Evolutionary conservation across 2,329 filamentous ascomycete species (phyloP).

Genomic region (Hymenoscyphus fraxineus): DNA sequence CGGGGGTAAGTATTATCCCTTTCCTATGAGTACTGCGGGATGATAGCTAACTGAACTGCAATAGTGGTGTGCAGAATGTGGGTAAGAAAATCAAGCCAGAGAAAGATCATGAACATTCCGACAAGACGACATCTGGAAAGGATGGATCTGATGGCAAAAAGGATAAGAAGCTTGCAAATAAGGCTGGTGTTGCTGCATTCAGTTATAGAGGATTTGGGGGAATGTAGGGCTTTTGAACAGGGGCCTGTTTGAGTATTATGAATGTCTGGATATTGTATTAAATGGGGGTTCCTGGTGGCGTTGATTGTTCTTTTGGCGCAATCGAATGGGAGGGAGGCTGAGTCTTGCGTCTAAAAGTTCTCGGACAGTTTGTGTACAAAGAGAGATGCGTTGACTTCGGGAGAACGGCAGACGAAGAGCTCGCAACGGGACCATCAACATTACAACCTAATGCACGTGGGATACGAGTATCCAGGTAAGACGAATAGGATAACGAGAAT

Average conservation of each 20-base stretch:
- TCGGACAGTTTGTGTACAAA: too few species aligned
- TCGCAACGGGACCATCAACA: too few species aligned
- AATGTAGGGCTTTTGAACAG: neutral
- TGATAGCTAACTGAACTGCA: conserved; percentile 10
- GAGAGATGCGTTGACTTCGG: too few species aligned
- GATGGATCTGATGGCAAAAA: conserved; percentile 38
- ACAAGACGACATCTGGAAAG: conserved; percentile 16
- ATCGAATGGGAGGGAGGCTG: neutral
- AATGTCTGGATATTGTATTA: neutral
- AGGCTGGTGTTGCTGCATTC: conserved; percentile 30
- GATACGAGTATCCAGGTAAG: too few species aligned
- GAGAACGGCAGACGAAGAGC: too few species aligned
- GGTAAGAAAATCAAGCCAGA: conserved; percentile 33
- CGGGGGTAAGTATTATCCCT: conserved; percentile 43
- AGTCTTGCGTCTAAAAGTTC: too few species aligned
- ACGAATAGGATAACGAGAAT: neutral
- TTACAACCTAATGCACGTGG: too few species aligned
- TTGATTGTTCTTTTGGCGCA: neutral
- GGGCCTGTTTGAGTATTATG: neutral
- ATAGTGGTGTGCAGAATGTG: conserved; percentile 48
- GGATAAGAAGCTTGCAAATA: conserved; percentile 38
- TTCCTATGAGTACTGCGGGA: neutral
- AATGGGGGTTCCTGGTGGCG: neutral
- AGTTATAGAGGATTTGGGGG: conserved; percentile 35
- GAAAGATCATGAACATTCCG: conserved; percentile 20